Percentiles rank a stretch among this genome's conserved stretches.
Evolutionary conservation across 139 green algal genomes (phyloP).

Genomic region (Chlamydomonas schloesseri): DNA sequence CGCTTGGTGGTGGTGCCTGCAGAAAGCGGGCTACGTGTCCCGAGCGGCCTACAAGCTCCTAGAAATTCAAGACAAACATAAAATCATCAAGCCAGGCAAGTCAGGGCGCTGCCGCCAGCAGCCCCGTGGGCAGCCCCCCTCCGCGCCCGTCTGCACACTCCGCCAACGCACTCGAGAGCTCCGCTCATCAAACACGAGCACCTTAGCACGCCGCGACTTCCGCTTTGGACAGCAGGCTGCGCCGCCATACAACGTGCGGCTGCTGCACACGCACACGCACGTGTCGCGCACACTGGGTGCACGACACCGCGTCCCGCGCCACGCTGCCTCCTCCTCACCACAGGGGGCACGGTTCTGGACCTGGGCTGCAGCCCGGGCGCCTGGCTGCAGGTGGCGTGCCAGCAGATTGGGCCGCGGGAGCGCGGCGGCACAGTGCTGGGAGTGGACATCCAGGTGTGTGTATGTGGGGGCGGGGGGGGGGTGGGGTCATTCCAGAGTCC

Average conservation of each 20-base stretch:
- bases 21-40: conserved; percentile 84
- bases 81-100: conserved; percentile 76
- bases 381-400: conserved; percentile 88
- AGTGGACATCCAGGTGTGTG: conserved; percentile 76
- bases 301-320: background rate
- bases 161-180: too few relatives aligned
- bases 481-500: too few relatives aligned
- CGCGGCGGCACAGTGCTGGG: conserved; percentile 79
- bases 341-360: conserved; percentile 75
- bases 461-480: background rate
- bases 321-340: background rate
- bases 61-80: conserved; percentile 87
- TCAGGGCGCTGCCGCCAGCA: too few relatives aligned
- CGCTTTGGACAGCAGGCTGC: too few relatives aligned
- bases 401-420: conserved; percentile 74
- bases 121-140: too few relatives aligned
- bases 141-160: too few relatives aligned
- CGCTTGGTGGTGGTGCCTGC: too few relatives aligned
- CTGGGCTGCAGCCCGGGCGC: conserved; percentile 84
- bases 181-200: too few relatives aligned
- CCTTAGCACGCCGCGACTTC: too few relatives aligned
- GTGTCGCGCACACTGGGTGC: too few relatives aligned
- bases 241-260: too few relatives aligned
- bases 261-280: background rate
- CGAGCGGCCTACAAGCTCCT: conserved; percentile 86